These are phyloP conservation scores for Globisporangium echinulatum DNA, from an alignment of 352 stramenopile genomes.

Conservation along the genomic window DNA sequence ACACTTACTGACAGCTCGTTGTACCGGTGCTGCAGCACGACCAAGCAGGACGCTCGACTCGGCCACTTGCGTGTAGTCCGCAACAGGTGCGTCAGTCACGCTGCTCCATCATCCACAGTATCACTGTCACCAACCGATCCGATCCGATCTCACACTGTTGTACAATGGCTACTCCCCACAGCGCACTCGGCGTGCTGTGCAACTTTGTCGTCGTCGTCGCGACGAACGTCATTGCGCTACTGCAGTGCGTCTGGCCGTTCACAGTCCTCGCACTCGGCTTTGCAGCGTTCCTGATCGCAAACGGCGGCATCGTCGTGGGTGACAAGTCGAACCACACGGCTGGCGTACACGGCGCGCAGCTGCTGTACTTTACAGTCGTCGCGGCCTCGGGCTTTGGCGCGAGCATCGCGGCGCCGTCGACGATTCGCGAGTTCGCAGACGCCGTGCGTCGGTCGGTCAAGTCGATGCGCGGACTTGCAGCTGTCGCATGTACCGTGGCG, in stretches of 20 bases:
- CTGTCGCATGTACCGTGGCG: constrained; percentile 17
- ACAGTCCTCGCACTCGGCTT: constrained; percentile 51
- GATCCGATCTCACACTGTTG: not conserved
- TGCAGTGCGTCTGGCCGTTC: constrained; percentile 69
- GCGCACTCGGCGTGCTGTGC: constrained; percentile 34
- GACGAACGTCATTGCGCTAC: constrained; percentile 43
- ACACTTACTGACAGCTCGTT: too few relatives aligned
- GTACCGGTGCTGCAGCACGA: constrained; percentile 14
- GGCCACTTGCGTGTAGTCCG: constrained; percentile 14
- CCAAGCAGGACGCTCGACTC: constrained; percentile 24
- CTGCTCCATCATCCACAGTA: not conserved
- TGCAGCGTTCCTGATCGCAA: constrained; percentile 53
- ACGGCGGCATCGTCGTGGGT: constrained; percentile 77
- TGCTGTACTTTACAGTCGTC: constrained; percentile 77
- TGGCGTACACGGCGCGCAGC: constrained; percentile 61
- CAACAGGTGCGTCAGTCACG: constrained; percentile 21
- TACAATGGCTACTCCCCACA: constrained; percentile 5
- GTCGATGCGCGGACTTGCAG: constrained; percentile 24
- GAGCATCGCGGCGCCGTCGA: constrained; percentile 28
- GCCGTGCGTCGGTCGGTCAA: constrained; percentile 28
- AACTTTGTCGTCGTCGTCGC: constrained; percentile 55
- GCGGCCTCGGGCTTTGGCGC: constrained; percentile 50
- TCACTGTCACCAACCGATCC: constrained; percentile 1
- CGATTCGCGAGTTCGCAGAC: constrained; percentile 28
- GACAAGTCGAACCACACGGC: constrained; percentile 83